Evolutionary conservation across 208 protist species (phyloP).

Genomic region (Crithidia acanthocephali): DNA sequence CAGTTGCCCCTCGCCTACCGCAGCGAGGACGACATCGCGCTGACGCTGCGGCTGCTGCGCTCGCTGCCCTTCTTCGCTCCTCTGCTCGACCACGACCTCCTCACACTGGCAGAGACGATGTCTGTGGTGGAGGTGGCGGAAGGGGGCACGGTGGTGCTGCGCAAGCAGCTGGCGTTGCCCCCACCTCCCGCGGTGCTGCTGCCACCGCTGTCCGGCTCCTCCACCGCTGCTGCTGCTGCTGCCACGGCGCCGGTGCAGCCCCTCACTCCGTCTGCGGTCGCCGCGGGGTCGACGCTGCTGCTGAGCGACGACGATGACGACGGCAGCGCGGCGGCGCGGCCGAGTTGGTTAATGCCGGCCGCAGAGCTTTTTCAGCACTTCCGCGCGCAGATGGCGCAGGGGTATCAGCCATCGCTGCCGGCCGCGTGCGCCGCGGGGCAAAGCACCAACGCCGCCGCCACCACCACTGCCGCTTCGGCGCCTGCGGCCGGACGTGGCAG

Average conservation of each 20-base stretch:
- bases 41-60: constrained; percentile 51
- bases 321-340: not conserved
- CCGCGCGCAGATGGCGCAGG: constrained; percentile 22
- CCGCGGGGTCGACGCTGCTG: not conserved
- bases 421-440: not conserved
- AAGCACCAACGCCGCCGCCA: not conserved
- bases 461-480: too few species aligned
- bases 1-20: constrained; percentile 68
- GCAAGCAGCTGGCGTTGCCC: constrained; percentile 1
- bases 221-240: not conserved
- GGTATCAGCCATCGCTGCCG: constrained; percentile 25
- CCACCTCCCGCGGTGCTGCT: not conserved
- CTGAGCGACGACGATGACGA: not conserved
- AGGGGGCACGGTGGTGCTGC: constrained; percentile 27
- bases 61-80: constrained; percentile 46
- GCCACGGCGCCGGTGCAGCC: not conserved
- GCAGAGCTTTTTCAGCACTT: constrained; percentile 27
- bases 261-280: constrained; percentile 1
- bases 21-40: constrained; percentile 41
- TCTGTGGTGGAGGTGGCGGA: constrained; percentile 33
- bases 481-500: not conserved
- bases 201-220: not conserved
- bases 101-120: constrained; percentile 59
- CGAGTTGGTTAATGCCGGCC: constrained; percentile 22
- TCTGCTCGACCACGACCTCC: constrained; percentile 61